Evolutionary conservation across 78 protist species (phyloP).

Genomic region (Isochrysis galbana): DNA sequence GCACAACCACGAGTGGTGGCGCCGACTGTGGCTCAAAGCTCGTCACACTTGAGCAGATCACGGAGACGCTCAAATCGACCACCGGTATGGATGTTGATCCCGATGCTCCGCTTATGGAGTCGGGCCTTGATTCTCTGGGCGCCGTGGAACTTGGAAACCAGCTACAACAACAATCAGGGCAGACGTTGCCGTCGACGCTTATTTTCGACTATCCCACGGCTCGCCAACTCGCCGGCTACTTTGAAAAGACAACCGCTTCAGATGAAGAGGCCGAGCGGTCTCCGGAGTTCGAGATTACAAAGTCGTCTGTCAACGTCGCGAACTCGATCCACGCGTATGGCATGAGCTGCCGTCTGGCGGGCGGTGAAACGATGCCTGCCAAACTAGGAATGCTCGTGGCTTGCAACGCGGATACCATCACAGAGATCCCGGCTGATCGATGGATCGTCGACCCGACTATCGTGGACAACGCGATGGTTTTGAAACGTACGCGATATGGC

Average conservation of each 20-base stretch:
- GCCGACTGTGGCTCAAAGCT: neutral
- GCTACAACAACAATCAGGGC: neutral
- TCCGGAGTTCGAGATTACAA: too few relatives aligned
- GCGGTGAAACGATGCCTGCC: neutral
- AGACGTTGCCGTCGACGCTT: neutral
- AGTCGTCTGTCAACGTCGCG: neutral
- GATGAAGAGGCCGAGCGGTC: too few relatives aligned
- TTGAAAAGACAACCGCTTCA: too few relatives aligned
- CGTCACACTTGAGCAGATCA: neutral
- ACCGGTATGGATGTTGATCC: neutral
- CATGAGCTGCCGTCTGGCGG: neutral
- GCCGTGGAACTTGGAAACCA: neutral
- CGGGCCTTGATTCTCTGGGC: slow-evolving; percentile 14
- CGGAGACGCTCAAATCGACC: neutral
- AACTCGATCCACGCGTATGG: neutral
- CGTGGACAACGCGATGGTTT: neutral
- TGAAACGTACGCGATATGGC: neutral
- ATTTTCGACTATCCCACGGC: neutral
- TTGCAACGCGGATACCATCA: neutral
- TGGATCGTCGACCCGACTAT: neutral
- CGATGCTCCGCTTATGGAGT: neutral
- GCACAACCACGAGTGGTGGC: neutral
- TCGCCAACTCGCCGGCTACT: neutral
- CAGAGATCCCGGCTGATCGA: neutral
- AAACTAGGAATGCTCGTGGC: neutral